Evolutionary conservation across 2,329 filamentous ascomycete genomes (phyloP), one percentile per base, ranked within the genome.

Genomic region (Scleromitrula shiraiana): DNA sequence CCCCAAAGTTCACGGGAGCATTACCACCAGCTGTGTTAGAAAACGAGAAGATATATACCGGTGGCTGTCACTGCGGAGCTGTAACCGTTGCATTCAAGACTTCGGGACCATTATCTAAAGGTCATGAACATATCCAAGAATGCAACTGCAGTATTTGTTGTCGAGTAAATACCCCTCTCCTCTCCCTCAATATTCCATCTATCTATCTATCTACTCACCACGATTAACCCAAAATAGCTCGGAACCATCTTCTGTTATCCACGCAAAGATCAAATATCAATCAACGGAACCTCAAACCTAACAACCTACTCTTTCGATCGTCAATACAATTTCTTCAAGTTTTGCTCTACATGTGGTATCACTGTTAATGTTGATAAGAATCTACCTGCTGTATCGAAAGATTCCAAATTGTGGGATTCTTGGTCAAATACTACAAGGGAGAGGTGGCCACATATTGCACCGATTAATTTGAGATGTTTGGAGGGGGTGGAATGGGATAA

Each of bases 61-160:
- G 59, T 3, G 49, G 50, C 5, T 61, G 57, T 26, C 59, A 61
- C 38, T 61, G 58, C n/a, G 58, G 55, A 7, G 50, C 45, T n/a
- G 50, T 55, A 8, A 55, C 46, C 5, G 36, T 58, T 32, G 56
- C 58, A 12, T 44, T 60, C 22, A 58, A 53, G 22, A 51, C 46
- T 7, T 30, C 46, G 1, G 37, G 56, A 7, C 15, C 41, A 14
- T 22, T 37, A 6, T 19, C 44, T 8, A 27, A 49, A 2, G 43
- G 46, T 14, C n/a, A 43, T 8, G 48, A 19, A 26, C 7, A 15
- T 9, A 30, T 56, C n/a, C 26, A 51, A 24, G 48, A 56, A 26
- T 59, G 58, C 24, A 51, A 57, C 8, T 60, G 58, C 27, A 56
- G 53, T 22, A 53, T 52, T 5, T 55, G 57, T 41, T 20, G 47